Base-by-base conservation (phyloP, 805 yeast genomes). In the Starmerella davenportii region DNA sequence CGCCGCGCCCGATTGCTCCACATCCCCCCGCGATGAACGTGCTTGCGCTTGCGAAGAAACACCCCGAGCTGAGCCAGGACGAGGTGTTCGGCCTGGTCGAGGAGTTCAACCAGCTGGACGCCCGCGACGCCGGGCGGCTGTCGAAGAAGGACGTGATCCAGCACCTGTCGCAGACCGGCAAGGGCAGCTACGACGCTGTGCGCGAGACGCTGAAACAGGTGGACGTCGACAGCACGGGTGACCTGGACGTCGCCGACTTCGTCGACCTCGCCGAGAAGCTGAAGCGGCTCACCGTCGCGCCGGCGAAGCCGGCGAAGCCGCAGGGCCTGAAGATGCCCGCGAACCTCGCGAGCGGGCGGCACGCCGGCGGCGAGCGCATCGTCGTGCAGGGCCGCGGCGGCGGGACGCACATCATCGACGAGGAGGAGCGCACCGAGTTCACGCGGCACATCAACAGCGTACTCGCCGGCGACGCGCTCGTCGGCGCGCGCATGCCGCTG, bases 401-500 rank as follows among this genome's bases (percentile, higher is more conserved):
- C 37, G 81, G 93, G 16, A 79, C 93, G 1, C 98, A 90, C 59
- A 82, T 95, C 2, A 85, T 90, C 57, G 84, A 90, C 58, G 95
- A 87, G 54, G 98, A 90, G 65, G 98, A 90, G 62, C 72, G 95
- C 58, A 68, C 79, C 19, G 95, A 84, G 65, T 90, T 90, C 62
- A 90, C 96, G 4, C 74, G 93, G 54, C 98, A 90, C 59, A 85
- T 90, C 61, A 90, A 90, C 59, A 69, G 82, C 34, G 95, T 84
- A 5, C 69, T 90, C 42, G 74, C 84, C 4, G 96, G 93, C 16
- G 98, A 90, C 57, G 56, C 74, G 1, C 82, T 81, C 44, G 68
- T 90, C 40, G 95, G 94, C 20, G 63, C 68, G 43, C 66, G 94
- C 49, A 62, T 90, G 46, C 98, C 98, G 14, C 75, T 90, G 53